Evolutionary conservation across 2,329 filamentous ascomycete species (phyloP).

Genomic region (Hymenoscyphus fructigenus): DNA sequence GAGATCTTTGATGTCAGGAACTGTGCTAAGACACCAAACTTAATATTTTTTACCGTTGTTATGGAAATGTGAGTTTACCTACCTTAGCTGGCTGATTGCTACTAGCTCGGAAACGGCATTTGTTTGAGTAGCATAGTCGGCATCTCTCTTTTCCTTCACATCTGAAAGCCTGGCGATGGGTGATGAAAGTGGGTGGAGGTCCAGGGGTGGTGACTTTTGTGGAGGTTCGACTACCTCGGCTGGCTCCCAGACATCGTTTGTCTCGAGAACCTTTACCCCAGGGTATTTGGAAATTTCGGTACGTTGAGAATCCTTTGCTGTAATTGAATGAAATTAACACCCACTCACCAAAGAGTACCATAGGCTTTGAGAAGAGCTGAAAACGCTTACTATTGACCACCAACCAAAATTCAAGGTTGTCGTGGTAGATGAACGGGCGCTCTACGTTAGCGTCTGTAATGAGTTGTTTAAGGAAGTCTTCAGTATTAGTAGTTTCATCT

Average conservation of each 20-base stretch:
- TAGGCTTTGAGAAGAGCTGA: not conserved
- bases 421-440: not conserved
- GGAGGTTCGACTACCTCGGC: not conserved
- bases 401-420: not conserved
- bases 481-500: not conserved
- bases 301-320: not conserved
- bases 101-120: not conserved
- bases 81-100: not conserved
- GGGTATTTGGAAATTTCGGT: conserved; percentile 3
- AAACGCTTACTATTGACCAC: not conserved
- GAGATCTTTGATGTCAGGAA: not conserved
- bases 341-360: not conserved
- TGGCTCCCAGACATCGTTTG: not conserved
- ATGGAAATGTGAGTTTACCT: not conserved
- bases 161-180: not conserved
- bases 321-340: not conserved
- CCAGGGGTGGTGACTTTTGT: not conserved
- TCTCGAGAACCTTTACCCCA: not conserved
- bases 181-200: not conserved
- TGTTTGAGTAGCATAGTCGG: not conserved
- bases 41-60: not conserved
- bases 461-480: not conserved
- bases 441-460: not conserved
- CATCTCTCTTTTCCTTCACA: not conserved
- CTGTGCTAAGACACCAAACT: not conserved